phyloP scores from a whole-genome alignment of 805 yeast species.

The Ogataea zsoltii region DNA sequence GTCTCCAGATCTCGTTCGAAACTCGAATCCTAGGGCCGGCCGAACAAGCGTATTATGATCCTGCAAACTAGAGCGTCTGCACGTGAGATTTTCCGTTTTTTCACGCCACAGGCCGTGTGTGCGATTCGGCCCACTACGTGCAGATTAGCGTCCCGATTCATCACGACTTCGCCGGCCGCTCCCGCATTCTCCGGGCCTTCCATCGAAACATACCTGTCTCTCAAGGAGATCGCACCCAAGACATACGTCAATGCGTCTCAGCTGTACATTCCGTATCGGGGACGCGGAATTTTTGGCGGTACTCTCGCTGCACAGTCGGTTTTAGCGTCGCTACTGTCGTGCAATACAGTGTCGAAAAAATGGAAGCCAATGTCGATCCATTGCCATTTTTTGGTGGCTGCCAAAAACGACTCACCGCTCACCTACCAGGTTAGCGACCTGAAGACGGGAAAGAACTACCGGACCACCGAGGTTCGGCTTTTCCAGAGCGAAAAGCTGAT shows the following conservation, averaged over 20 bases:
- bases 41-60: too few relatives aligned
- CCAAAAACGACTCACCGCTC: constrained; percentile 46
- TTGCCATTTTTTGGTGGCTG: constrained; percentile 60
- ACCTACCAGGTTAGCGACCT: constrained; percentile 54
- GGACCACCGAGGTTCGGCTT: constrained; percentile 54
- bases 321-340: constrained; percentile 56
- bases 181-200: too few relatives aligned
- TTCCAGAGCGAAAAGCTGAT: constrained; percentile 53
- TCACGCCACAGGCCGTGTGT: too few relatives aligned
- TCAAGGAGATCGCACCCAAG: constrained; percentile 22
- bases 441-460: constrained; percentile 52
- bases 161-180: not conserved
- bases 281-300: constrained; percentile 74
- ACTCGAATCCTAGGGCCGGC: too few relatives aligned
- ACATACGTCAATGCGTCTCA: constrained; percentile 27
- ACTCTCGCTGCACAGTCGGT: constrained; percentile 66
- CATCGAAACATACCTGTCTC: constrained; percentile 24
- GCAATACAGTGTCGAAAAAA: constrained; percentile 34
- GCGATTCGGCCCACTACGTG: too few relatives aligned
- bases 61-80: too few relatives aligned
- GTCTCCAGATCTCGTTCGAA: too few relatives aligned
- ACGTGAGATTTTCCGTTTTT: too few relatives aligned
- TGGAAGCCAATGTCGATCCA: constrained; percentile 63
- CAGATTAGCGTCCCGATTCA: not conserved
- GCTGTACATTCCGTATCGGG: constrained; percentile 47